These are phyloP conservation scores for Phyllostachys edulis DNA, from an alignment of 176 grass and related monocot genomes.

Conservation along the genomic window DNA sequence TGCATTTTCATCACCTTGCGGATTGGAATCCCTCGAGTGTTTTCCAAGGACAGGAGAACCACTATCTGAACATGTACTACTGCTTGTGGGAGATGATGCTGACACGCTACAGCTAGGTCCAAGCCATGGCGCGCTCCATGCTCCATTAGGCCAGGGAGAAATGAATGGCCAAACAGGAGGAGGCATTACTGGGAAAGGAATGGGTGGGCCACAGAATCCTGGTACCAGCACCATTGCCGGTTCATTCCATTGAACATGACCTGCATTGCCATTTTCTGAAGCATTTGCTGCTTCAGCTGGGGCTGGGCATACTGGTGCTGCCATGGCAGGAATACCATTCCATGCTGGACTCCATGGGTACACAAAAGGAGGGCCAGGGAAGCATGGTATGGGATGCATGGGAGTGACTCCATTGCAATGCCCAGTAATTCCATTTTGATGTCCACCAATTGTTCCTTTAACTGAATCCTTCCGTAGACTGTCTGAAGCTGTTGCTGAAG, in stretches of 20 bases:
- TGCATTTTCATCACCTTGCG: conserved; percentile 26
- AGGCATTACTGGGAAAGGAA: conserved; percentile 49
- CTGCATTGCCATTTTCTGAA: conserved; percentile 31
- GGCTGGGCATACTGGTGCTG: conserved; percentile 46
- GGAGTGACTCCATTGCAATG: conserved; percentile 39
- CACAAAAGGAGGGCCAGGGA: conserved; percentile 46
- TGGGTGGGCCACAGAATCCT: conserved; percentile 38
- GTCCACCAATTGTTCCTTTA: conserved; percentile 23
- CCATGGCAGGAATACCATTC: conserved; percentile 45
- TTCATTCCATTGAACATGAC: conserved; percentile 46
- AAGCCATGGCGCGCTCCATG: conserved; percentile 65
- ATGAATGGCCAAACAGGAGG: conserved; percentile 55
- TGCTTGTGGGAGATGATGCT: conserved; percentile 32
- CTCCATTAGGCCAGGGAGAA: conserved; percentile 51
- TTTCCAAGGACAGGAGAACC: conserved; percentile 61
- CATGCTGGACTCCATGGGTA: conserved; percentile 60
- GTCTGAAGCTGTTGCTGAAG: conserved; percentile 42
- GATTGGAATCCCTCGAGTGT: conserved; percentile 62
- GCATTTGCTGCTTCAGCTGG: conserved; percentile 41
- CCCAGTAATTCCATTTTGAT: conserved; percentile 44
- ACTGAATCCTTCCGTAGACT: conserved; percentile 9
- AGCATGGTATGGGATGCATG: conserved; percentile 50
- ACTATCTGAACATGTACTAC: conserved; percentile 16
- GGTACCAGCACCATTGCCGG: conserved; percentile 30
- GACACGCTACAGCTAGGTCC: neutral